Evolutionary conservation across 2,329 filamentous ascomycete species (phyloP), one percentile per base, ranked within the genome.

Genomic region (Macrophomina phaseolina): DNA sequence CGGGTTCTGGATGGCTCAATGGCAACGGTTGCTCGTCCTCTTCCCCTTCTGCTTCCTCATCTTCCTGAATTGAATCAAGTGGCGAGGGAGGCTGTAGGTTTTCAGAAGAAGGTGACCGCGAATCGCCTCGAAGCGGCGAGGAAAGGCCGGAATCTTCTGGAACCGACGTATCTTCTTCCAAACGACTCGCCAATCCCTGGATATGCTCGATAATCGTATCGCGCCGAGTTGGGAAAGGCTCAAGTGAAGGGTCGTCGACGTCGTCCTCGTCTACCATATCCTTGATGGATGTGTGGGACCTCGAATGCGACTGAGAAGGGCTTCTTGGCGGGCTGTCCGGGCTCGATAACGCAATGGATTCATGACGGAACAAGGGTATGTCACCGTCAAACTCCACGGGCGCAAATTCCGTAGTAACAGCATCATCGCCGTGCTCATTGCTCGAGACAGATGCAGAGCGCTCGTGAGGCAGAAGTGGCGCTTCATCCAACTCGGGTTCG

Each of bases 281-380:
- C 30, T 67, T 46, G 48, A 63, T 56, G 28, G 65, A 67, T 6
- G 52, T 34, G 40, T 65, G 63, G 3, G 63, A 55, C 30, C 36
- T 45, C 5, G 36, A 45, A 51, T 36, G 34, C 11, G 36, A 3
- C 7, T 30, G 14, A 1, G 38, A 45, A 9, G 64, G 67, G n/a
- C 49, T 49, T 30, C 52, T 42, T 42, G 67, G 58, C 8, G 58
- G 51, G 6, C 40, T 60, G n/a, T 48, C 38, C 32, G 23, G 18
- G 2, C 40, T 30, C 18, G 52, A 68, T 68, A 58, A 16, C 42
- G 64, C 23, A 16, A 74, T 67, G 64, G 75, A 75, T 68, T 81
- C 79, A 46, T 81, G 78, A 28, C 74, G 73, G 51, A 81, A 70
- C 1, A 80, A 72, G 23, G 78, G 79, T 23, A 72, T 70, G 8